These are phyloP conservation scores for Leccinum arenicola DNA, from an alignment of 768 basidiomycete genomes.

Conservation along the genomic window DNA sequence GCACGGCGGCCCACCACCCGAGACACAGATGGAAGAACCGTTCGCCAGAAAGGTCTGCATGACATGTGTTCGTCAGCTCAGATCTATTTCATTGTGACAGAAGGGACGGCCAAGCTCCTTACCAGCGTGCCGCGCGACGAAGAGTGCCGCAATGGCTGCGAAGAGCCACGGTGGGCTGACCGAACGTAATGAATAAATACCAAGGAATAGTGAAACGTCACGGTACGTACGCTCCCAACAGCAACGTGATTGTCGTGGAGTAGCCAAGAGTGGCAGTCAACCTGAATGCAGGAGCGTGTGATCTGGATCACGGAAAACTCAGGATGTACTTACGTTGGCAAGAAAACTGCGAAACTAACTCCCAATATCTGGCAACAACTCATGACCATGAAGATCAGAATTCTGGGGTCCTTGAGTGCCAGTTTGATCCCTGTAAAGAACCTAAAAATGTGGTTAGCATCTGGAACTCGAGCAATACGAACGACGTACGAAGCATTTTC, in stretches of 20 bases:
- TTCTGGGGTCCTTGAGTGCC: slow-evolving; percentile 56
- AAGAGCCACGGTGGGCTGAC: slow-evolving; percentile 62
- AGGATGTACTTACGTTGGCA: slow-evolving; percentile 39
- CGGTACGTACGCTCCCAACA: slow-evolving; percentile 53
- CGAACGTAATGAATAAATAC: not conserved
- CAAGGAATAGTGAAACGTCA: not conserved
- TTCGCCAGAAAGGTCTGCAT: not conserved
- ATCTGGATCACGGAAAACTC: not conserved
- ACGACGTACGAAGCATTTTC: slow-evolving; percentile 51
- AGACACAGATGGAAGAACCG: not conserved
- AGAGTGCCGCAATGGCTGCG: slow-evolving; percentile 45
- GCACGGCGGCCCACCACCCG: not conserved
- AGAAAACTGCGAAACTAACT: slow-evolving; percentile 62
- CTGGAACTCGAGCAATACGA: not conserved
- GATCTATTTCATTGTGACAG: not conserved
- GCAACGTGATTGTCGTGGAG: slow-evolving; percentile 54
- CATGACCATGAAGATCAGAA: slow-evolving; percentile 53
- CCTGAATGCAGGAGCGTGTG: slow-evolving; percentile 26
- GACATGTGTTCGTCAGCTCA: not conserved
- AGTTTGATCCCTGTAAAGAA: slow-evolving; percentile 36
- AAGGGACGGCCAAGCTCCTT: slow-evolving; percentile 1
- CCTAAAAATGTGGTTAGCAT: slow-evolving; percentile 5
- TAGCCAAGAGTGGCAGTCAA: slow-evolving; percentile 64
- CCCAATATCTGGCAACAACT: slow-evolving; percentile 52
- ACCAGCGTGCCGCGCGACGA: slow-evolving; percentile 58